These are phyloP conservation scores for Rossbeevera mucosa DNA, from an alignment of 768 basidiomycete species.

Conservation along the genomic window DNA sequence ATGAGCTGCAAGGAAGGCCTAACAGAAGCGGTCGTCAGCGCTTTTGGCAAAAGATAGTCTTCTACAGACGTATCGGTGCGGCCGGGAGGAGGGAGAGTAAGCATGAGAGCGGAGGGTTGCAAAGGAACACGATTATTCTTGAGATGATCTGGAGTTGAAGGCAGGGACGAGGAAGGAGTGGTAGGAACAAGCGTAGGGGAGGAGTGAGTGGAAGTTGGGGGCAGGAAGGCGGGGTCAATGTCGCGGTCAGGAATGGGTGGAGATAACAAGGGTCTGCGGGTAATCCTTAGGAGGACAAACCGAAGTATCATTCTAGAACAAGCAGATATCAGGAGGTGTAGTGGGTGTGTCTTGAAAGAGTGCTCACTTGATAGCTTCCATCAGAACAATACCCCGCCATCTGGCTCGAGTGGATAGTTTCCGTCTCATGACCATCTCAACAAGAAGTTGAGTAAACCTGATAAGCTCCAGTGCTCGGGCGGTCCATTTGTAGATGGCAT, in stretches of 20 bases:
- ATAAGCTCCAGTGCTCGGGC: conserved; percentile 72
- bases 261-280: conserved; percentile 68
- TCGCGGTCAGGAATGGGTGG: conserved; percentile 86
- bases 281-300: conserved; percentile 66
- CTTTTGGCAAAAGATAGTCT: conserved; percentile 80
- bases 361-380: conserved; percentile 83
- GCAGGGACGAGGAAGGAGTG: conserved; percentile 50
- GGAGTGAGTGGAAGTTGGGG: conserved; percentile 47
- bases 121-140: conserved; percentile 70
- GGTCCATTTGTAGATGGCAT: conserved; percentile 70
- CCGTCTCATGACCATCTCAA: conserved; percentile 85
- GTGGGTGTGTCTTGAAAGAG: not conserved
- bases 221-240: conserved; percentile 69
- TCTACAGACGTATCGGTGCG: conserved; percentile 59
- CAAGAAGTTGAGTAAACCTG: conserved; percentile 73
- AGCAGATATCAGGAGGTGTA: conserved; percentile 6
- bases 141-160: conserved; percentile 72
- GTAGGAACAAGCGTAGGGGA: conserved; percentile 61
- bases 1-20: conserved; percentile 67
- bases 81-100: conserved; percentile 44
- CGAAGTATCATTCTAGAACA: conserved; percentile 67
- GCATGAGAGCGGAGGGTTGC: conserved; percentile 58
- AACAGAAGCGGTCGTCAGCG: conserved; percentile 66
- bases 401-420: conserved; percentile 58
- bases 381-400: conserved; percentile 72